Base-by-base conservation (phyloP, 106 monocot species). In the Dendrobium huoshanense region DNA sequence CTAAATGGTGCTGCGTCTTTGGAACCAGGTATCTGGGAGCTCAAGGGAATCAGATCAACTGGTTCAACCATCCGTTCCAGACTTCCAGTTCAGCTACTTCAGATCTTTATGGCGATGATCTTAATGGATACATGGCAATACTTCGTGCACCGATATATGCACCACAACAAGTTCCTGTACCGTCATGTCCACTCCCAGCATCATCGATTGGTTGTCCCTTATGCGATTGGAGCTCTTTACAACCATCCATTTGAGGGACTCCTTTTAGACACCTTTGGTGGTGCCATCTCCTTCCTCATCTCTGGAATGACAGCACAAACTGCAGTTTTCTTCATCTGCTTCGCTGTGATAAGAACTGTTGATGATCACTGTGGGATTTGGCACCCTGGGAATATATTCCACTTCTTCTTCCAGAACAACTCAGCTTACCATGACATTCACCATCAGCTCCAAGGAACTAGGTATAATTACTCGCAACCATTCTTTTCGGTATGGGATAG, bases 121-220 rank as follows among this genome's bases (percentile, higher is more conserved):
- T 80, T 93, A 10, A 88, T 95, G 95, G 95, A 95, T 78, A 86
- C 91, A 59, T 93, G 95, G 95, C 95, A 95, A 72, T 95, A 95
- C 49, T 88, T 95, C 27, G 78, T 92, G 70, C 95, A 95, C 79
- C 88, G 95, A 8, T 91, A 89, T 78, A 95, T 95, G 95, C 95
- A 95, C 81, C 83, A 88, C 24, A 95, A 93, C 84, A 91, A 87
- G 82, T 95, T 95, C 74, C 86, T 91, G 2, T 92, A 92, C 78
- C 82, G 86, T 3, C 92, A 95, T 44, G 58, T 95, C 44, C 95
- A 95, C 78, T 78, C 58, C 5, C 58, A 55, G n/a, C 78, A 78
- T 40, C 78, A 78, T 59, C 5, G 37, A n/a, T 40, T 78, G 16
- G 19, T 59, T 8, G 78, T 78, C 11, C 56, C 56, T 13, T 78